A percentile compares a stretch with the other conserved stretches of the same genome.
These are phyloP conservation scores for Lagenidium sp. DNA, from an alignment of 352 stramenopile genomes.

Conservation along the genomic window DNA sequence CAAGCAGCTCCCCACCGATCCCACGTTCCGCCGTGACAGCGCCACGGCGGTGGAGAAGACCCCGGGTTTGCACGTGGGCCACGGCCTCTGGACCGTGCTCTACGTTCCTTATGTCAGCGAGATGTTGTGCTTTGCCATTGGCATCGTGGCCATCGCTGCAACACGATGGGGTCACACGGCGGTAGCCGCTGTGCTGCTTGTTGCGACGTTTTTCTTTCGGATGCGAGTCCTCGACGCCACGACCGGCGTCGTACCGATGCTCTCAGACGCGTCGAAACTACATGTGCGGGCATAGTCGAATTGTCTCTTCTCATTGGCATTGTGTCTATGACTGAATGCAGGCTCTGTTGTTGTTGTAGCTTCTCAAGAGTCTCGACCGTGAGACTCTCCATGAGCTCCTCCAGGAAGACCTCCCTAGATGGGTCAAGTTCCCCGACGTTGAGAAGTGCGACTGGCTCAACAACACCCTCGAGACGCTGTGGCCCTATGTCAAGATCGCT, in stretches of 20 bases:
- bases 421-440: slow-evolving; percentile 37
- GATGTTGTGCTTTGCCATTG: slow-evolving; percentile 16
- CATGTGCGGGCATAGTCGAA: no score
- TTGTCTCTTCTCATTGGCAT: not conserved
- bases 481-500: slow-evolving; percentile 36
- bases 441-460: slow-evolving; percentile 44
- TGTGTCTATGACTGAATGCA: not conserved
- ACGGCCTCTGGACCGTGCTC: slow-evolving; percentile 18
- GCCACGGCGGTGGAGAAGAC: slow-evolving; percentile 1
- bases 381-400: slow-evolving; percentile 31
- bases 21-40: not conserved
- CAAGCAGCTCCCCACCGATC: not conserved
- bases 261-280: slow-evolving; percentile 26
- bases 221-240: slow-evolving; percentile 25
- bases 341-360: slow-evolving; percentile 4
- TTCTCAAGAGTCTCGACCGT: slow-evolving; percentile 25
- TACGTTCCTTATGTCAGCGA: slow-evolving; percentile 25
- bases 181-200: slow-evolving; percentile 14
- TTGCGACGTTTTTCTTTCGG: slow-evolving; percentile 24
- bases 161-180: slow-evolving; percentile 11
- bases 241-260: slow-evolving; percentile 10
- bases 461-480: slow-evolving; percentile 28
- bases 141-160: slow-evolving; percentile 15
- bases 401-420: slow-evolving; percentile 28
- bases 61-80: slow-evolving; percentile 17